These are phyloP conservation scores for Cladobotryum mycophilum DNA, from an alignment of 2,329 filamentous ascomycete genomes.

Conservation along the genomic window DNA sequence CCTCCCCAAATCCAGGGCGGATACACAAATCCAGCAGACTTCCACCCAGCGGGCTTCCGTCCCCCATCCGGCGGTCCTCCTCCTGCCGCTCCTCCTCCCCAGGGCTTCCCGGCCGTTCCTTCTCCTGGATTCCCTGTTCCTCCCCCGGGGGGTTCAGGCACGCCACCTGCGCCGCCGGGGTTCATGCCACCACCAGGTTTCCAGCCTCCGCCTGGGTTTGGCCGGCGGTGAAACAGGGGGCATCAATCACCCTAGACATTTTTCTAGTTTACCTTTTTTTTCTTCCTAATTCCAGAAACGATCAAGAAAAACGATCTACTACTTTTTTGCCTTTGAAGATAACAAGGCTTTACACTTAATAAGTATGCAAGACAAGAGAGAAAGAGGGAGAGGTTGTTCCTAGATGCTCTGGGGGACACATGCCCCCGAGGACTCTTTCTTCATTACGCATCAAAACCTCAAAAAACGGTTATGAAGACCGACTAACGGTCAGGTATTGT, in stretches of 20 bases:
- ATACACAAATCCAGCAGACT: slow-evolving; percentile 42
- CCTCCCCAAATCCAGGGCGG: slow-evolving; percentile 41
- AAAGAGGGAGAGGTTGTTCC: background rate
- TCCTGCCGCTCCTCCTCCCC: slow-evolving; percentile 32
- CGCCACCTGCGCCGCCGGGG: slow-evolving; percentile 36
- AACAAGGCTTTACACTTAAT: no score
- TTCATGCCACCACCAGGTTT: slow-evolving; percentile 39
- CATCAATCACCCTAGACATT: no score
- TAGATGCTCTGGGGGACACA: background rate
- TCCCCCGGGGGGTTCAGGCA: slow-evolving; percentile 26
- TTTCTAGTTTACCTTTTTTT: background rate
- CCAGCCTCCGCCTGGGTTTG: slow-evolving; percentile 41
- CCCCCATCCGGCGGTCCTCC: slow-evolving; percentile 20
- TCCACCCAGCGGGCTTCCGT: slow-evolving; percentile 39
- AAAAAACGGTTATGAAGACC: slow-evolving; percentile 12
- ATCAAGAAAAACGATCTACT: background rate
- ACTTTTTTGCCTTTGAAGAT: background rate
- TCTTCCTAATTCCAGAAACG: background rate
- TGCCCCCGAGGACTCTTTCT: slow-evolving; percentile 7
- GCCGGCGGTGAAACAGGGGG: slow-evolving; percentile 24
- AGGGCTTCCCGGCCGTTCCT: slow-evolving; percentile 31
- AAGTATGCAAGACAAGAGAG: no score
- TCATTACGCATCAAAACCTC: slow-evolving; percentile 5
- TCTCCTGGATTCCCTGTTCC: slow-evolving; percentile 36
- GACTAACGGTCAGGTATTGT: slow-evolving; percentile 19